Evolutionary conservation across 768 basidiomycete species (phyloP), one percentile per base, ranked within the genome.

Genomic region (Vishniacozyma victoriae): DNA sequence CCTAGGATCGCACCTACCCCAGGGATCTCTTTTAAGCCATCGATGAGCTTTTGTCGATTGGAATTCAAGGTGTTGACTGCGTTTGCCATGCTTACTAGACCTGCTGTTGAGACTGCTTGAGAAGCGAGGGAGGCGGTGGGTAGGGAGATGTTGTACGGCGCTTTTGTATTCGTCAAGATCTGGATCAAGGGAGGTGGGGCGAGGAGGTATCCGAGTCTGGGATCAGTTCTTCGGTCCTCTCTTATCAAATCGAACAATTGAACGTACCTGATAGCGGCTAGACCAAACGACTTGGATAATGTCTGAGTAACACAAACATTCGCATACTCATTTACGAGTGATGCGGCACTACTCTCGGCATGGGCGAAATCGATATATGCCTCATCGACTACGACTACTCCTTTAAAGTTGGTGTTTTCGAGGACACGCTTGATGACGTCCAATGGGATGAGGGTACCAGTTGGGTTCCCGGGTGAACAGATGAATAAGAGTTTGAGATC

Each of bases 231-330:
- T 42, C 7, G 49, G 43, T 45, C n/a, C 35, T 31, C n/a, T 37
- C 18, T 5, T 35, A 40, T 24, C n/a, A 15, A 16, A 13, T 9
- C 29, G 29, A 9, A 9, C 29, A n/a, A 33, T 33, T 33, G 29
- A 5, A 66, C 82, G 60, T 62, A 92, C 88, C 95, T 79, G 62
- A 99, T 95, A 12, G 85, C 91, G 1, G 95, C 95, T 11, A 99
- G 76, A 1, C 93, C 95, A 57, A 96, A 96, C 58, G 90, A 84
- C 67, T 97, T 99, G 73, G 89, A 93, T 29, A 97, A 74, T 2
- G 95, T 97, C 68, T 99, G 95, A 77, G 88, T 82, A n/a, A 99
- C 89, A 62, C 86, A 84, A 12, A 99, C 57, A 63, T 99, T 99
- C 9, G 80, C 81, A 65, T 87, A 97, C 40, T 87, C 80, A 48